phyloP scores from a whole-genome alignment of 2,329 filamentous ascomycete species.

The Fusarium sp. region DNA sequence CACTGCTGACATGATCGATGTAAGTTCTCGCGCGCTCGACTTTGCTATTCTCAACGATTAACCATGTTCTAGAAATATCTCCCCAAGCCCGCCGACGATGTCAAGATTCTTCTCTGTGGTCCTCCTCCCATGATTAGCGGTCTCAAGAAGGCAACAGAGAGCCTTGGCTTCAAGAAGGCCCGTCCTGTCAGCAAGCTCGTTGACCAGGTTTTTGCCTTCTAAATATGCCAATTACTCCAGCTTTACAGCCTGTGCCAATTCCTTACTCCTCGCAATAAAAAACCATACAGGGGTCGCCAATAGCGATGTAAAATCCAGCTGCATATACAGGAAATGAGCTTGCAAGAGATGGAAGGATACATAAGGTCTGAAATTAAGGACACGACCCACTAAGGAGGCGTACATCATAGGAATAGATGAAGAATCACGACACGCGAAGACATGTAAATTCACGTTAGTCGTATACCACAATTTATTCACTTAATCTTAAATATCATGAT shows the following conservation, averaged over 20 bases:
- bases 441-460: conserved; percentile 19
- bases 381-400: background rate
- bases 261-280: background rate
- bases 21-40: conserved; percentile 52
- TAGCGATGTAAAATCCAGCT: conserved; percentile 13
- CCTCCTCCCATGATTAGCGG: conserved; percentile 97
- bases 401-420: background rate
- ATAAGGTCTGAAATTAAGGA: background rate
- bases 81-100: conserved; percentile 83
- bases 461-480: conserved; percentile 10
- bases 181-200: conserved; percentile 96
- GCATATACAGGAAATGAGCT: conserved; percentile 27
- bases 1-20: conserved; percentile 94
- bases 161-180: conserved; percentile 91
- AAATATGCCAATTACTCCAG: conserved; percentile 33
- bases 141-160: conserved; percentile 95
- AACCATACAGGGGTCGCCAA: background rate
- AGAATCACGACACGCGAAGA: conserved; percentile 10
- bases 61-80: conserved; percentile 72
- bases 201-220: conserved; percentile 97
- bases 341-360: conserved; percentile 15
- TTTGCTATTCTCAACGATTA: conserved; percentile 39
- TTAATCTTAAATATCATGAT: background rate
- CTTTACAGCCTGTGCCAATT: background rate
- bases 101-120: conserved; percentile 95